These are phyloP conservation scores for Aspergillus udagawae DNA, from an alignment of 2,329 filamentous ascomycete genomes.

Conservation along the genomic window DNA sequence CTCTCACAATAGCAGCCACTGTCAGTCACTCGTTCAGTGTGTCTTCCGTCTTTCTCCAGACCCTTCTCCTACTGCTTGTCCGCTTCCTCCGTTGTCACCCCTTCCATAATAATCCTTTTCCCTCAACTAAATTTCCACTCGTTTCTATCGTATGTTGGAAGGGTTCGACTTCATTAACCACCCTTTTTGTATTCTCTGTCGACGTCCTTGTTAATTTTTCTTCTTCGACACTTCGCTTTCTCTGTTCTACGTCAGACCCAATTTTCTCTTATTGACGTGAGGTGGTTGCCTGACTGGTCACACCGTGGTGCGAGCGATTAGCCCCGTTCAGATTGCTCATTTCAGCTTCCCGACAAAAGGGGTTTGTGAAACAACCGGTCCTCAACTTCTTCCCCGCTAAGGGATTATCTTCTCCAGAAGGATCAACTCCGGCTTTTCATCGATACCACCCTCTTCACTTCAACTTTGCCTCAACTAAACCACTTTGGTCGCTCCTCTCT, in stretches of 20 bases:
- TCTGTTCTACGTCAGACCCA: neutral
- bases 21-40: constrained; percentile 2
- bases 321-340: neutral
- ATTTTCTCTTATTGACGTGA: neutral
- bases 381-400: constrained; percentile 3
- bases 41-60: constrained; percentile 1
- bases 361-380: constrained; percentile 3
- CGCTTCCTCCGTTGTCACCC: neutral
- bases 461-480: neutral
- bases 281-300: neutral
- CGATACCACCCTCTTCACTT: neutral
- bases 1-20: constrained; percentile 3
- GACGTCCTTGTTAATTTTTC: neutral
- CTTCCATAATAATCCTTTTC: neutral
- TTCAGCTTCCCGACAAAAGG: neutral
- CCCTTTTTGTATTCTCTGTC: neutral
- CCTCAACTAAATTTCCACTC: neutral
- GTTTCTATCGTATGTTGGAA: neutral
- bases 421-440: neutral
- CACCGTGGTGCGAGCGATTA: neutral
- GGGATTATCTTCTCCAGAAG: neutral
- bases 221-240: neutral
- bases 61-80: constrained; percentile 1
- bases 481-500: neutral
- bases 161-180: neutral